Conservation (phyloP, 2,329 filamentous ascomycete species). For the Aureobasidium sp. region DNA sequence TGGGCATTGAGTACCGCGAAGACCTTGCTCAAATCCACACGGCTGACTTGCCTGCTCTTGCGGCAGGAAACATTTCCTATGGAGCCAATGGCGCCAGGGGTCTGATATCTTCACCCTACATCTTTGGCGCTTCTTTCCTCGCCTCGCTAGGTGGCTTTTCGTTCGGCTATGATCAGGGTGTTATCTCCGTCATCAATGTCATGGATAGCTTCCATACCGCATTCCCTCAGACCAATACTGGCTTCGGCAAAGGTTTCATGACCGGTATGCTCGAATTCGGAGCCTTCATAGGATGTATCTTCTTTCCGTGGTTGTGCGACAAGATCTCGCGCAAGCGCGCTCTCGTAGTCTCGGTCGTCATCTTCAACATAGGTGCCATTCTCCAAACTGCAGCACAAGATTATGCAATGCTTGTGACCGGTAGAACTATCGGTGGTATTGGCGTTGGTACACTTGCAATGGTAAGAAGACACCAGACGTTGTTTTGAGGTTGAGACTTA, state of each 20-base stretch:
- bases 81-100: background rate
- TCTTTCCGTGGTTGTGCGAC: conserved; percentile 44
- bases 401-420: conserved; percentile 45
- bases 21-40: too few species aligned
- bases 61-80: too few species aligned
- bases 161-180: conserved; percentile 17
- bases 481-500: too few species aligned
- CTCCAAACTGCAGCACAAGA: conserved; percentile 44
- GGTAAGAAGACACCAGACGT: too few species aligned
- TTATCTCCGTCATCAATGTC: conserved; percentile 37
- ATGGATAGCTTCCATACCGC: conserved; percentile 44
- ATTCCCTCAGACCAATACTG: conserved; percentile 34
- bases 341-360: conserved; percentile 42
- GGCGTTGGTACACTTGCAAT: too few species aligned
- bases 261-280: conserved; percentile 50
- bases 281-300: conserved; percentile 37
- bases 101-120: background rate
- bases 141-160: background rate
- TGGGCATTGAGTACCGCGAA: too few species aligned
- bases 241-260: conserved; percentile 38
- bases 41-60: too few species aligned
- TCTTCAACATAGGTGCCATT: conserved; percentile 45
- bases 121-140: background rate
- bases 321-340: conserved; percentile 45
- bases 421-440: conserved; percentile 41